These are phyloP conservation scores for Exophiala dermatitidis DNA, from an alignment of 2,329 filamentous ascomycete genomes.

Conservation along the genomic window DNA sequence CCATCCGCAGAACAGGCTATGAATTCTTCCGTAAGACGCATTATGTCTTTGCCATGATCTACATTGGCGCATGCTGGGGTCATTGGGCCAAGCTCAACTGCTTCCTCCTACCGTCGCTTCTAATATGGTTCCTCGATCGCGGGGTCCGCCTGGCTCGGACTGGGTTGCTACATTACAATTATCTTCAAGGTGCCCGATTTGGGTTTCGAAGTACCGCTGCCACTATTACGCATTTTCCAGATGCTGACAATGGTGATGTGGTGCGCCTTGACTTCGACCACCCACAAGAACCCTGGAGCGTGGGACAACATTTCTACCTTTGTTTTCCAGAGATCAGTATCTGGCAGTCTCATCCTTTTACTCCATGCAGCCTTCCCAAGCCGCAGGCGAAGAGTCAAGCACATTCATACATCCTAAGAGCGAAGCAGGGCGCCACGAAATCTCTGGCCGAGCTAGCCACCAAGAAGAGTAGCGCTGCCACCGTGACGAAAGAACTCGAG, in stretches of 20 bases:
- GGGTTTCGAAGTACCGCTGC: slow-evolving; percentile 52
- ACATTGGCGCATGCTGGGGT: slow-evolving; percentile 67
- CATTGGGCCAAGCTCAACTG: slow-evolving; percentile 64
- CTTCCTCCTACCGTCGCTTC: slow-evolving; percentile 60
- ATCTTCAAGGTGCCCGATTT: slow-evolving; percentile 39
- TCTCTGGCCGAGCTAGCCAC: slow-evolving; percentile 45
- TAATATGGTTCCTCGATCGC: slow-evolving; percentile 60
- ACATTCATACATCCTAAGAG: slow-evolving; percentile 34
- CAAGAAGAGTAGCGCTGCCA: not conserved
- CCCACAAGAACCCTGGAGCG: slow-evolving; percentile 53
- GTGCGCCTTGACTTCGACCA: slow-evolving; percentile 61
- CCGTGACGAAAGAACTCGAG: slow-evolving; percentile 28
- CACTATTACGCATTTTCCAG: slow-evolving; percentile 47
- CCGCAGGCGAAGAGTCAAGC: slow-evolving; percentile 18
- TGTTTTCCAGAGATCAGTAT: slow-evolving; percentile 60
- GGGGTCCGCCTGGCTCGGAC: slow-evolving; percentile 52
- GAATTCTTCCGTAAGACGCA: slow-evolving; percentile 71
- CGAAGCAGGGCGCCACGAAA: slow-evolving; percentile 49
- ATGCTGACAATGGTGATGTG: slow-evolving; percentile 53
- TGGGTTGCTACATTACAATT: slow-evolving; percentile 54
- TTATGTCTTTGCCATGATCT: slow-evolving; percentile 65
- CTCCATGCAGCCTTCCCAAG: slow-evolving; percentile 50
- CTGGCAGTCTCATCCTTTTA: slow-evolving; percentile 69
- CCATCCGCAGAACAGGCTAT: slow-evolving; percentile 62
- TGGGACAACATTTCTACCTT: slow-evolving; percentile 66